phyloP scores from a whole-genome alignment of 1,284 basidiomycete species.

The Peniophora sp. region DNA sequence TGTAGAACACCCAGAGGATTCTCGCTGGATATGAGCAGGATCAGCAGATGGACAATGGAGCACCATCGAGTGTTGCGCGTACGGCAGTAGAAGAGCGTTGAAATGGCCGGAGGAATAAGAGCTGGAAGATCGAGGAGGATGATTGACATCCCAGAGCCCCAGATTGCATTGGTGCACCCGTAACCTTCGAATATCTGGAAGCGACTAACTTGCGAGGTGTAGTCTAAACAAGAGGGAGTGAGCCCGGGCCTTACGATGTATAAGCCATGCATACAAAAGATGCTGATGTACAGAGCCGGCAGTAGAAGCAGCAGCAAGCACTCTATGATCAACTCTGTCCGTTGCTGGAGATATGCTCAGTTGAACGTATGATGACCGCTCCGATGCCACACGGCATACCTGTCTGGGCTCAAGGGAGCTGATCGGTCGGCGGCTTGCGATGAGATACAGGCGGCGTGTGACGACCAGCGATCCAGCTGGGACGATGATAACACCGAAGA shows the following conservation, averaged over 20 bases:
- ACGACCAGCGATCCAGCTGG: neutral
- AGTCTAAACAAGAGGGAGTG: neutral
- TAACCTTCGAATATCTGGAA: neutral
- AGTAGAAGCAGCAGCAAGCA: neutral
- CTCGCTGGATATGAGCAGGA: too few relatives aligned
- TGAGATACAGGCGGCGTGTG: neutral
- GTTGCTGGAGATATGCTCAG: neutral
- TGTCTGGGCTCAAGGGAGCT: too few relatives aligned
- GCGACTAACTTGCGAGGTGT: neutral
- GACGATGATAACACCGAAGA: neutral
- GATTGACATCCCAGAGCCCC: neutral
- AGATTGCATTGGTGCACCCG: neutral
- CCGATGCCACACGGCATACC: too few relatives aligned
- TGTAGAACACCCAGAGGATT: neutral
- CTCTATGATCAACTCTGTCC: neutral
- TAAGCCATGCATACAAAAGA: neutral
- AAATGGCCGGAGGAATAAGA: neutral
- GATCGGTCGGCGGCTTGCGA: neutral
- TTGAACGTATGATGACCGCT: neutral
- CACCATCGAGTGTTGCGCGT: neutral
- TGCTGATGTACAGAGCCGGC: neutral
- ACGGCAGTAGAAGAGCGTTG: conserved; percentile 1
- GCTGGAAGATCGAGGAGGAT: neutral
- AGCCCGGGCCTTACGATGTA: neutral
- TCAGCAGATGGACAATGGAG: neutral